These are phyloP conservation scores for Microbotryomycetes sp. DNA, from an alignment of 1,284 basidiomycete genomes.

Conservation along the genomic window DNA sequence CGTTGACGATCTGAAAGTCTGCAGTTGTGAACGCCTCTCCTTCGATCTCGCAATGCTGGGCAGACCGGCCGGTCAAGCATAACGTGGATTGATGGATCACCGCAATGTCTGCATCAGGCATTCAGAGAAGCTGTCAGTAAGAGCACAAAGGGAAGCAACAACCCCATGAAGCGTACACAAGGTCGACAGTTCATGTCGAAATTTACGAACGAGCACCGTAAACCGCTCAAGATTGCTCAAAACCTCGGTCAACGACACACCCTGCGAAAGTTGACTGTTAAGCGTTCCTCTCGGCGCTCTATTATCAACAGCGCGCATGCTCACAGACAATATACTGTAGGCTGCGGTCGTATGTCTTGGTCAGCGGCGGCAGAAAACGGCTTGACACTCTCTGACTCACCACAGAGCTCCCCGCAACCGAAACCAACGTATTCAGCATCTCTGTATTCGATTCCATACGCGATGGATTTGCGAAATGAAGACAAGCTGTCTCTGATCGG, in stretches of 20 bases:
- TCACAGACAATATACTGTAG: not conserved
- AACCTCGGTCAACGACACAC: conserved; percentile 11
- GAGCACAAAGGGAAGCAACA: not conserved
- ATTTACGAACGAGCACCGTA: conserved; percentile 30
- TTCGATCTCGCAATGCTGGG: conserved; percentile 17
- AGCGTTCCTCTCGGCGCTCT: too few species aligned
- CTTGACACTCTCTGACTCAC: not conserved
- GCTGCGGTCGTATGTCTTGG: too few species aligned
- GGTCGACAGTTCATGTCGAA: conserved; percentile 27
- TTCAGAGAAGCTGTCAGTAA: not conserved
- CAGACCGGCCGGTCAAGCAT: conserved; percentile 8
- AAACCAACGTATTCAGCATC: conserved; percentile 31
- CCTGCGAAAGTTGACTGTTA: too few species aligned
- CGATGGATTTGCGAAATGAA: not conserved
- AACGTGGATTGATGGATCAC: conserved; percentile 21
- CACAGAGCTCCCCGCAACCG: conserved; percentile 20
- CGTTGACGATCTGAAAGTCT: conserved; percentile 17
- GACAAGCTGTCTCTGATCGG: conserved; percentile 13
- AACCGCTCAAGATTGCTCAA: conserved; percentile 26
- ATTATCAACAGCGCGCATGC: too few species aligned
- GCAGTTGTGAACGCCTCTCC: conserved; percentile 21
- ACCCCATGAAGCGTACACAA: not conserved
- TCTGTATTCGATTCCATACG: conserved; percentile 15
- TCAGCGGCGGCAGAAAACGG: conserved; percentile 5
- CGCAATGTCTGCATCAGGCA: conserved; percentile 11